These are phyloP conservation scores for Tolypocladium pustulatum DNA, from an alignment of 2,329 filamentous ascomycete genomes.

Conservation along the genomic window DNA sequence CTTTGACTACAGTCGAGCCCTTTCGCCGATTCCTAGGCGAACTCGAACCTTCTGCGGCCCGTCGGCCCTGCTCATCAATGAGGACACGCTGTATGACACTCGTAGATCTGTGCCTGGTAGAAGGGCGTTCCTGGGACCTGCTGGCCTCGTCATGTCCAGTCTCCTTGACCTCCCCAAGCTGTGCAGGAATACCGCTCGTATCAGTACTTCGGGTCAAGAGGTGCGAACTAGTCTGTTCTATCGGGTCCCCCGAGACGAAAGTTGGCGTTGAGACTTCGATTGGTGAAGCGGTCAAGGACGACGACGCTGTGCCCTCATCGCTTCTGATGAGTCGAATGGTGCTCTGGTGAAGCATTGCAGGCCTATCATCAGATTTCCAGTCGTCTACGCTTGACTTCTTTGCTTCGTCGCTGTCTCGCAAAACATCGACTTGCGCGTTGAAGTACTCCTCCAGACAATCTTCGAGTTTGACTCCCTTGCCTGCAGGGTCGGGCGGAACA, in stretches of 20 bases:
- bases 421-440: slow-evolving; percentile 85
- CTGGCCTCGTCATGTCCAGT: background rate
- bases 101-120: slow-evolving; percentile 36
- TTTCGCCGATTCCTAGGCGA: slow-evolving; percentile 32
- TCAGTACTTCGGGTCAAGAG: background rate
- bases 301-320: slow-evolving; percentile 20
- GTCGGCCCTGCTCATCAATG: slow-evolving; percentile 38
- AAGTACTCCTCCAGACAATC: slow-evolving; percentile 92
- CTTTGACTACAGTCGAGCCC: slow-evolving; percentile 51
- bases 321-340: slow-evolving; percentile 23
- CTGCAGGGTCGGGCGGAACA: slow-evolving; percentile 66
- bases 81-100: slow-evolving; percentile 53
- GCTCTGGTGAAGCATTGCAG: slow-evolving; percentile 16
- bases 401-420: slow-evolving; percentile 55
- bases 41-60: slow-evolving; percentile 28
- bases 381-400: slow-evolving; percentile 28
- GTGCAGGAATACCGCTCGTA: background rate
- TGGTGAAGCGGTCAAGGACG: slow-evolving; percentile 22
- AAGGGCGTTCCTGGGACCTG: slow-evolving; percentile 5
- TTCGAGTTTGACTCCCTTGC: slow-evolving; percentile 67
- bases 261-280: slow-evolving; percentile 15
- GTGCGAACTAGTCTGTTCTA: background rate
- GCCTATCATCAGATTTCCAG: slow-evolving; percentile 10
- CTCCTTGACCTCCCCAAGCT: background rate
- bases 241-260: background rate